Evolutionary conservation across 805 yeast species (phyloP).

Genomic region (Saccharomycodes ludwigii): DNA sequence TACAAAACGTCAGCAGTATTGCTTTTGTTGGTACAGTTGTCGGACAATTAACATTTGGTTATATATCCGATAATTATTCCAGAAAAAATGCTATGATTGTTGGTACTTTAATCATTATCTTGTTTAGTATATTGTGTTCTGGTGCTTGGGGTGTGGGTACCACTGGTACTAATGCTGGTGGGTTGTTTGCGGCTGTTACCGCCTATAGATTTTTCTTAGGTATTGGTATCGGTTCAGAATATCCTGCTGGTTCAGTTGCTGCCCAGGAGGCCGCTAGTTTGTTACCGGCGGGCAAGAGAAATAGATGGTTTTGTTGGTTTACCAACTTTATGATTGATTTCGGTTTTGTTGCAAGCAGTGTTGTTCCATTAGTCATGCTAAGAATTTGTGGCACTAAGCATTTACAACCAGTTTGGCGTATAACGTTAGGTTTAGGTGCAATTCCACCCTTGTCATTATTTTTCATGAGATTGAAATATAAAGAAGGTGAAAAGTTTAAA

Average conservation of each 20-base stretch:
- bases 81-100: slow-evolving; percentile 75
- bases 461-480: slow-evolving; percentile 61
- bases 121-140: slow-evolving; percentile 68
- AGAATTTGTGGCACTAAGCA: slow-evolving; percentile 69
- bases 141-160: slow-evolving; percentile 75
- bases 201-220: slow-evolving; percentile 82
- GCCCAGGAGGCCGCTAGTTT: slow-evolving; percentile 92
- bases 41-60: slow-evolving; percentile 76
- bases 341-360: slow-evolving; percentile 75
- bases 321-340: slow-evolving; percentile 79
- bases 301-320: slow-evolving; percentile 81
- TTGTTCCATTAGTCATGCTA: slow-evolving; percentile 74
- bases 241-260: slow-evolving; percentile 79
- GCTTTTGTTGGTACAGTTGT: slow-evolving; percentile 88
- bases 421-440: slow-evolving; percentile 82
- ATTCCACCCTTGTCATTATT: slow-evolving; percentile 74
- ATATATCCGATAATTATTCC: slow-evolving; percentile 64
- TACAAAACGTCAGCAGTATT: slow-evolving; percentile 71
- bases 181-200: slow-evolving; percentile 66
- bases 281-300: slow-evolving; percentile 72
- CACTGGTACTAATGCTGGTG: slow-evolving; percentile 50
- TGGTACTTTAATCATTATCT: slow-evolving; percentile 62
- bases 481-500: slow-evolving; percentile 60
- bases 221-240: slow-evolving; percentile 88
- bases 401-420: slow-evolving; percentile 81